Evolutionary conservation across 495 filamentous ascomycete genomes (phyloP).

Genomic region (Hypoxylon fragiforme): DNA sequence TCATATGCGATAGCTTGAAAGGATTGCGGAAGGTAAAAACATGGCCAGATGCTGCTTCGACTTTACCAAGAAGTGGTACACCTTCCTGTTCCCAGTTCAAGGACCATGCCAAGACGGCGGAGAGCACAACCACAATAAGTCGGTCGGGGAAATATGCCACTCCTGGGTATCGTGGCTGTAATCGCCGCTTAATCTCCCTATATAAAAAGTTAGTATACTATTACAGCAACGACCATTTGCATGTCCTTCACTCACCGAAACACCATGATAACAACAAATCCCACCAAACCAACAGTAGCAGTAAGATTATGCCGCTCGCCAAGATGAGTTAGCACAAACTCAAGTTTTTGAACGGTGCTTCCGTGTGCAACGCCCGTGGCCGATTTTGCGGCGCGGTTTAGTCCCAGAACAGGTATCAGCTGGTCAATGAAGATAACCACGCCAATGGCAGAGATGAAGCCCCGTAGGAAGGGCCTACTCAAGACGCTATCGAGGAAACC

Average conservation of each 20-base stretch:
- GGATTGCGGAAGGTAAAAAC: conserved; percentile 85
- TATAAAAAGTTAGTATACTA: conserved; percentile 17
- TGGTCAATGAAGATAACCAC: conserved; percentile 96
- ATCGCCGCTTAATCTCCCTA: conserved; percentile 76
- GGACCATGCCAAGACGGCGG: conserved; percentile 77
- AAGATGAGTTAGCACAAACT: conserved; percentile 73
- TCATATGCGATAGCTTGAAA: conserved; percentile 71
- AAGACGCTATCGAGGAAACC: conserved; percentile 95
- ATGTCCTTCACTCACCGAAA: conserved; percentile 57
- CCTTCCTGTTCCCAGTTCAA: conserved; percentile 80
- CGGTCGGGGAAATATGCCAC: conserved; percentile 93
- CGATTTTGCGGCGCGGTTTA: conserved; percentile 63
- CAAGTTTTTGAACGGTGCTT: conserved; percentile 80
- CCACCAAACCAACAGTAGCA: conserved; percentile 69
- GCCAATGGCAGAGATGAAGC: conserved; percentile 95
- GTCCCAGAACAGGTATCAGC: conserved; percentile 84
- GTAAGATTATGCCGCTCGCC: conserved; percentile 72
- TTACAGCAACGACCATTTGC: not conserved
- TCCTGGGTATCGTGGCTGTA: conserved; percentile 78
- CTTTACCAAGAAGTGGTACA: conserved; percentile 79
- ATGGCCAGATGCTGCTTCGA: conserved; percentile 66
- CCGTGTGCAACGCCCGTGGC: conserved; percentile 68
- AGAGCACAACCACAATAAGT: conserved; percentile 85
- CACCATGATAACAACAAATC: conserved; percentile 88
- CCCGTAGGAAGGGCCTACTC: conserved; percentile 86